phyloP scores from a whole-genome alignment of 306 rosid species.

The Ammopiptanthus mongolicus region DNA sequence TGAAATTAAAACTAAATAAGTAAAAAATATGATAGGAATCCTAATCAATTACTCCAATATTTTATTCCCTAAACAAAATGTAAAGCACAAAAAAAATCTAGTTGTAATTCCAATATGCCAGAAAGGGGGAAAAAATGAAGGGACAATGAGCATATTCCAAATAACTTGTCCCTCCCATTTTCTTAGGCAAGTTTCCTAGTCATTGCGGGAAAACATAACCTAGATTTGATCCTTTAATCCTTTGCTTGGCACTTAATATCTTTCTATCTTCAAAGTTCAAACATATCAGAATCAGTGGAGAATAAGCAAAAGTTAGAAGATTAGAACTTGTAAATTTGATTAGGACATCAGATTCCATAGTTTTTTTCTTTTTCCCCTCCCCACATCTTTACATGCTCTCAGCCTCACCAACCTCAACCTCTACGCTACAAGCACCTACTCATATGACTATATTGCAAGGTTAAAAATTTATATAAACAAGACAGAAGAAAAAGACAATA shows the following conservation, averaged over 20 bases:
- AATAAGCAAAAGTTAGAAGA: conserved; percentile 36
- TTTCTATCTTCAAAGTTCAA: conserved; percentile 10
- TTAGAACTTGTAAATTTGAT: conserved; percentile 36
- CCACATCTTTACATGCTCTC: conserved; percentile 37
- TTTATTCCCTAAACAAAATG: conserved; percentile 21
- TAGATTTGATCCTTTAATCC: conserved; percentile 38
- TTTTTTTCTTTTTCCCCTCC: not conserved
- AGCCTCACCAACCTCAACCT: conserved; percentile 29
- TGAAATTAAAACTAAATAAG: not conserved
- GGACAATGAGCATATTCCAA: conserved; percentile 28
- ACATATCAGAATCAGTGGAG: not conserved
- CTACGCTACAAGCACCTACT: conserved; percentile 35
- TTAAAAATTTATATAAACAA: conserved; percentile 41
- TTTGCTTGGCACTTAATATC: conserved; percentile 36
- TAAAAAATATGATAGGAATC: not conserved
- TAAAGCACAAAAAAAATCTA: conserved; percentile 19
- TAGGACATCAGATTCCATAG: conserved; percentile 32
- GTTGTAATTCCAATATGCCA: conserved; percentile 6
- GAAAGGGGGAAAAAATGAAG: conserved; percentile 16
- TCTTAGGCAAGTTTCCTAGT: conserved; percentile 24
- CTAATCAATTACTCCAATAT: not conserved
- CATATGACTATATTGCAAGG: conserved; percentile 31
- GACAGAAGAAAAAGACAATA: conserved; percentile 45
- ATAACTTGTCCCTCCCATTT: not conserved
- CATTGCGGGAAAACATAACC: conserved; percentile 11